Evolutionary conservation across 176 grass and related monocot species (phyloP).

Genomic region (Triticum urartu): DNA sequence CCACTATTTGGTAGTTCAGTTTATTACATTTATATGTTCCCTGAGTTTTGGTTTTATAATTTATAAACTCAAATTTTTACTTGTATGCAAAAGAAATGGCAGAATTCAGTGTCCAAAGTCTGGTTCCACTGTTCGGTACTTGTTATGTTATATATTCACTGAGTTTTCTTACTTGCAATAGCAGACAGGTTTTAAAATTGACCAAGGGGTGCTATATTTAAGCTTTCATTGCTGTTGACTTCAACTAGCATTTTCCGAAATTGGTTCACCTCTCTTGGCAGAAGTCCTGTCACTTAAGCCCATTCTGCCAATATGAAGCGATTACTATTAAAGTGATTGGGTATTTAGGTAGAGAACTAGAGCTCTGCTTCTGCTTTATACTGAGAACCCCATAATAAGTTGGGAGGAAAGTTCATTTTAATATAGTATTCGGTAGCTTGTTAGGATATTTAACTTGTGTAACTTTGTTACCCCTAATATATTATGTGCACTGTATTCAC

Average conservation of each 20-base stretch:
- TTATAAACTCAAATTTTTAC: background rate
- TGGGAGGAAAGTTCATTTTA: background rate
- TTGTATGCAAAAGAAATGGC: background rate
- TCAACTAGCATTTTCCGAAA: background rate
- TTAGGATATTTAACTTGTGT: constrained; percentile 10
- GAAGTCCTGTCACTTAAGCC: background rate
- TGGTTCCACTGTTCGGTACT: background rate
- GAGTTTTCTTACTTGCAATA: background rate
- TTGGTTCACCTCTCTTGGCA: background rate
- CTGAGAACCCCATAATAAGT: background rate
- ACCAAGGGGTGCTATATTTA: background rate
- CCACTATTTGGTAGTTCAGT: background rate
- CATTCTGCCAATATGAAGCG: background rate
- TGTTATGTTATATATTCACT: constrained; percentile 3
- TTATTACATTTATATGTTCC: constrained; percentile 13
- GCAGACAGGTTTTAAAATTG: background rate
- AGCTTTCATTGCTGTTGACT: background rate
- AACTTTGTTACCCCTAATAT: background rate
- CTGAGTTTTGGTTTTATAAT: background rate
- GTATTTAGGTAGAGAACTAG: constrained; percentile 9
- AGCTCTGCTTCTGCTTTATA: constrained; percentile 15
- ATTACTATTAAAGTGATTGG: background rate
- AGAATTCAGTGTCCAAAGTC: constrained; percentile 7
- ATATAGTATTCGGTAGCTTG: background rate
- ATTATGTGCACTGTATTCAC: background rate